A percentile compares a stretch with the other conserved stretches of the same genome.
phyloP scores from a whole-genome alignment of 2,329 filamentous ascomycete species.

The Fusarium duplospermum region DNA sequence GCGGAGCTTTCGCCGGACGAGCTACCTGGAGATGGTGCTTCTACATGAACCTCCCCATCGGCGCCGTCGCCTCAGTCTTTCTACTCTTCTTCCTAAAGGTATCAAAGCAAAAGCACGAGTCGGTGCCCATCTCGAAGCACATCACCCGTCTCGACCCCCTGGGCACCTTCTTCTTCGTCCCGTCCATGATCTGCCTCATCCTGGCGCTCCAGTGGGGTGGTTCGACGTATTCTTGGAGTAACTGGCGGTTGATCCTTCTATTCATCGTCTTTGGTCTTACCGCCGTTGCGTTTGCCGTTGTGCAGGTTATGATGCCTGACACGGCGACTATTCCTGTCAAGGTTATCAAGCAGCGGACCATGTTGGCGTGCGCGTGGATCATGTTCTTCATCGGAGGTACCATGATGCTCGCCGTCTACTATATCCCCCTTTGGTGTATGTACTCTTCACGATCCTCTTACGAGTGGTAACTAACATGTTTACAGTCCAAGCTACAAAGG shows the following conservation, averaged over 20 bases:
- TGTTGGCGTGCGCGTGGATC: slow-evolving; percentile 60
- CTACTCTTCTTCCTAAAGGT: slow-evolving; percentile 62
- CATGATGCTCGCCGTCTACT: slow-evolving; percentile 68
- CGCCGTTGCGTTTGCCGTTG: slow-evolving; percentile 58
- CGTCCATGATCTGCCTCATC: slow-evolving; percentile 68
- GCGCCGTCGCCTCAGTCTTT: slow-evolving; percentile 61
- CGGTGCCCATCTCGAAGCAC: slow-evolving; percentile 54
- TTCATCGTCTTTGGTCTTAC: slow-evolving; percentile 62
- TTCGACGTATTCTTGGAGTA: slow-evolving; percentile 62
- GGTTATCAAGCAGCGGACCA: slow-evolving; percentile 66
- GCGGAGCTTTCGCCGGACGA: slow-evolving; percentile 63
- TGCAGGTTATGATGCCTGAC: slow-evolving; percentile 66
- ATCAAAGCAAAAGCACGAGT: slow-evolving; percentile 47
- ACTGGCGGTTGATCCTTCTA: slow-evolving; percentile 65
- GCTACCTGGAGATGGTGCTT: slow-evolving; percentile 69
- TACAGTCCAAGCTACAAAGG: slow-evolving; percentile 67
- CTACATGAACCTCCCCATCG: slow-evolving; percentile 69
- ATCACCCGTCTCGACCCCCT: slow-evolving; percentile 67
- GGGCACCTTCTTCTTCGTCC: slow-evolving; percentile 70
- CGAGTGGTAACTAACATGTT: slow-evolving; percentile 27
- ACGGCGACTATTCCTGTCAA: slow-evolving; percentile 67
- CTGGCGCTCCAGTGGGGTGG: slow-evolving; percentile 74
- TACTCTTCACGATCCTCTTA: slow-evolving; percentile 14
- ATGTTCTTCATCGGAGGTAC: slow-evolving; percentile 60
- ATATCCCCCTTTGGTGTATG: slow-evolving; percentile 67